Percentiles rank a stretch among this genome's conserved stretches.
Conservation (phyloP, 306 rosid genomes). For the Cicer yamashitae region DNA sequence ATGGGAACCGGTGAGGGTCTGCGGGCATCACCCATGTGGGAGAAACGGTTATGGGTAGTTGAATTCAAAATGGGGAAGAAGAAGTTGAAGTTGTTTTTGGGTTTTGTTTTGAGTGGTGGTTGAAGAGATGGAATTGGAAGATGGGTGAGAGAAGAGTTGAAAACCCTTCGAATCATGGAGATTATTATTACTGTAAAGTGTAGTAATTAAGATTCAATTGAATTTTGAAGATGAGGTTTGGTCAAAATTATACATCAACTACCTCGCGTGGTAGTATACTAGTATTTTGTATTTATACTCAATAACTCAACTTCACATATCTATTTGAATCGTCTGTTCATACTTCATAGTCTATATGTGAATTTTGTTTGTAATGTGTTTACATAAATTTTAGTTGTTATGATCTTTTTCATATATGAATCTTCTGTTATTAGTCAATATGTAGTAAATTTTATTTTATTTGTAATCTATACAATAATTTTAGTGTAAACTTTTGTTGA, state of each 20-base stretch:
- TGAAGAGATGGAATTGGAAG: background rate
- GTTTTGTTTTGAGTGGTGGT: background rate
- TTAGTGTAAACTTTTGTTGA: too few species aligned
- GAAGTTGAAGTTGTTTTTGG: background rate
- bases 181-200: background rate
- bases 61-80: slow-evolving; percentile 3
- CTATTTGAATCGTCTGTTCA: too few species aligned
- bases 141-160: background rate
- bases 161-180: slow-evolving; percentile 42
- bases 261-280: too few species aligned
- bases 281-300: too few species aligned
- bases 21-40: slow-evolving; percentile 56
- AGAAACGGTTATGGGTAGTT: slow-evolving; percentile 1
- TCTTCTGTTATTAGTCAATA: too few species aligned
- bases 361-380: too few species aligned
- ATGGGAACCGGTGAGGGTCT: slow-evolving; percentile 47
- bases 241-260: background rate
- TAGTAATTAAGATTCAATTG: background rate
- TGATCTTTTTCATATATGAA: too few species aligned
- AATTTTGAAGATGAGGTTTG: background rate
- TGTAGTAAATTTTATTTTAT: too few species aligned
- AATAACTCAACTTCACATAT: too few species aligned
- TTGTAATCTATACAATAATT: too few species aligned
- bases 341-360: too few species aligned
- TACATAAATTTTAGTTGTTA: too few species aligned